Conservation (phyloP, 164 flowering plant species). For the Liriodendron chinense region DNA sequence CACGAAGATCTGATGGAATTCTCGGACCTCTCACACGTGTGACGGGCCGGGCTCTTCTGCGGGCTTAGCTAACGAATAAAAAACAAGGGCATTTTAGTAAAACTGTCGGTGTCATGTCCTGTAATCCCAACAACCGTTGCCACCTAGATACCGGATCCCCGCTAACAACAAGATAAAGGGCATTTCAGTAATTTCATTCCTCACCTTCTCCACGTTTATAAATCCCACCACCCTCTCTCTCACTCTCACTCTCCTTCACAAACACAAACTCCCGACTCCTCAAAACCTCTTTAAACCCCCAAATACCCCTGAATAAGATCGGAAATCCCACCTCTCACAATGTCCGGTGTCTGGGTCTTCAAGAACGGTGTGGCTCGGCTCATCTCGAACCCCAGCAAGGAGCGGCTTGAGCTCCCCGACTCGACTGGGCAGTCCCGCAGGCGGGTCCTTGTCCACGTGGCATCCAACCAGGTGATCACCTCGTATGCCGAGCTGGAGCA, state of each 20-base stretch:
- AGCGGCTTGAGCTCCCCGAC: slow-evolving; percentile 41
- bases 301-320: neutral
- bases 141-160: no score
- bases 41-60: no score
- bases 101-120: no score
- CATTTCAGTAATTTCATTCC: no score
- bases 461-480: slow-evolving; percentile 36
- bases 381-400: slow-evolving; percentile 40
- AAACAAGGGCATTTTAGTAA: no score
- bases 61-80: no score
- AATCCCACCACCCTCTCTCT: neutral
- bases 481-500: slow-evolving; percentile 47
- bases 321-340: slow-evolving; percentile 8
- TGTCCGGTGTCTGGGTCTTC: slow-evolving; percentile 57
- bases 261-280: neutral
- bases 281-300: neutral
- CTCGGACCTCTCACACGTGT: no score
- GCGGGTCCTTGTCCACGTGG: slow-evolving; percentile 40
- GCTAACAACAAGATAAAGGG: no score
- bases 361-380: slow-evolving; percentile 47
- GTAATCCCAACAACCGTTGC: no score
- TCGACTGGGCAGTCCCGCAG: slow-evolving; percentile 36
- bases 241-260: neutral
- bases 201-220: no score
- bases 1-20: no score